Conservation (phyloP, 352 stramenopile species). For the Phytophthora syringae region DNA sequence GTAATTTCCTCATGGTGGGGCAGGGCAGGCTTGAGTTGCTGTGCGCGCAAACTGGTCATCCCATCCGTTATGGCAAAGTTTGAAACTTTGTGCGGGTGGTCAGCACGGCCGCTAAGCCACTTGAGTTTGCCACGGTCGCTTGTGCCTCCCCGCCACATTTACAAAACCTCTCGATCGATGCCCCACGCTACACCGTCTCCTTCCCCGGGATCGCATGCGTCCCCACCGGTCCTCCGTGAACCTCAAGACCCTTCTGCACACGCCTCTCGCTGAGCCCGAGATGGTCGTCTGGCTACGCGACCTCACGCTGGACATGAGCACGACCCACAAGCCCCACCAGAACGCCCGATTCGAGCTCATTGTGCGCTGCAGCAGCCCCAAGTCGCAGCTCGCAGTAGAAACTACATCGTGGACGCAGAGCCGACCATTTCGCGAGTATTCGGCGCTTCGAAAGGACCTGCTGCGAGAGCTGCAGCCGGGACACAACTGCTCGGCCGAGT, state of each 20-base stretch:
- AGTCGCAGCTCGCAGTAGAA: conserved; percentile 12
- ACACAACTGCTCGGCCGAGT: conserved; percentile 46
- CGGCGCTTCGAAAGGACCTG: conserved; percentile 42
- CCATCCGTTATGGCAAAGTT: conserved; percentile 13
- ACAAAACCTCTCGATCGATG: conserved; percentile 15
- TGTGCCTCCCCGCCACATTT: neutral
- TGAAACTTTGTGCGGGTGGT: conserved; percentile 6
- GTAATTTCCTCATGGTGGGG: too few relatives aligned
- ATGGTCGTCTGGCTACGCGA: conserved; percentile 30
- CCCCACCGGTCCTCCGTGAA: conserved; percentile 11
- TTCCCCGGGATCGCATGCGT: conserved; percentile 20
- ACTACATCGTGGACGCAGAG: conserved; percentile 32
- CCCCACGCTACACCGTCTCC: neutral
- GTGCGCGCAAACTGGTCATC: conserved; percentile 7
- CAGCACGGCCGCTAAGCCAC: too few relatives aligned
- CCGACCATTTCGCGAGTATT: conserved; percentile 39
- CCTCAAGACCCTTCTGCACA: conserved; percentile 26
- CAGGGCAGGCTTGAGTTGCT: too few relatives aligned
- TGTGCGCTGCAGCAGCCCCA: conserved; percentile 18
- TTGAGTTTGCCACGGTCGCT: neutral
- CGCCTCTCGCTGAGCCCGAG: conserved; percentile 29
- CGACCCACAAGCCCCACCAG: conserved; percentile 18
- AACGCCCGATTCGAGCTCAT: conserved; percentile 28
- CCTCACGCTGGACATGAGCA: conserved; percentile 29
- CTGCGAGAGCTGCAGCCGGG: conserved; percentile 39